These are phyloP conservation scores for Trichoderma atrobrunneum DNA, from an alignment of 2,329 filamentous ascomycete genomes.

Conservation along the genomic window DNA sequence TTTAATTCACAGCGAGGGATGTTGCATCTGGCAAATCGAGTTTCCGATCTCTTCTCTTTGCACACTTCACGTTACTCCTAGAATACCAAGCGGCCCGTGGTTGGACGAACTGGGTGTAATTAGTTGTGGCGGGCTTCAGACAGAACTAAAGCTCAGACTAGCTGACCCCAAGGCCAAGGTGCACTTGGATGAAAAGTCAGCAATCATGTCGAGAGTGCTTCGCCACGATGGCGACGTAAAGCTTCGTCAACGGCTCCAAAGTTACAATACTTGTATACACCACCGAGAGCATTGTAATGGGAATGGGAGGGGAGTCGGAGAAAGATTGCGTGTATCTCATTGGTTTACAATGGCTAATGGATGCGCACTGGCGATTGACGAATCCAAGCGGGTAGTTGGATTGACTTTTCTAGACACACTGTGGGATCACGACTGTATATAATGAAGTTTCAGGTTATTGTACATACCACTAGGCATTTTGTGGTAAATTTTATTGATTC, in stretches of 20 bases:
- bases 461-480: background rate
- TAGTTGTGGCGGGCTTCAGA: background rate
- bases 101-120: too few species aligned
- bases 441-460: background rate
- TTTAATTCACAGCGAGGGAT: constrained; percentile 50
- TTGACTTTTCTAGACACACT: background rate
- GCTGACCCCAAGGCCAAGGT: background rate
- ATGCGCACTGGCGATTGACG: background rate
- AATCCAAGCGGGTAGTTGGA: background rate
- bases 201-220: background rate
- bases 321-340: background rate
- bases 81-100: background rate
- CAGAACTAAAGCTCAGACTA: background rate
- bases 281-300: background rate
- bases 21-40: background rate
- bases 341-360: background rate
- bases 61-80: background rate
- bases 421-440: constrained; percentile 5
- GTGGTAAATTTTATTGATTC: background rate
- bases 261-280: background rate
- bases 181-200: background rate
- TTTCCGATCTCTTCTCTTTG: background rate
- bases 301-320: background rate
- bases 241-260: background rate
- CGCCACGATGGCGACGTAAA: constrained; percentile 9